Percentiles rank a stretch among this genome's conserved stretches.
These are phyloP conservation scores for Metschnikowia borealis DNA, from an alignment of 805 yeast genomes.

Conservation along the genomic window DNA sequence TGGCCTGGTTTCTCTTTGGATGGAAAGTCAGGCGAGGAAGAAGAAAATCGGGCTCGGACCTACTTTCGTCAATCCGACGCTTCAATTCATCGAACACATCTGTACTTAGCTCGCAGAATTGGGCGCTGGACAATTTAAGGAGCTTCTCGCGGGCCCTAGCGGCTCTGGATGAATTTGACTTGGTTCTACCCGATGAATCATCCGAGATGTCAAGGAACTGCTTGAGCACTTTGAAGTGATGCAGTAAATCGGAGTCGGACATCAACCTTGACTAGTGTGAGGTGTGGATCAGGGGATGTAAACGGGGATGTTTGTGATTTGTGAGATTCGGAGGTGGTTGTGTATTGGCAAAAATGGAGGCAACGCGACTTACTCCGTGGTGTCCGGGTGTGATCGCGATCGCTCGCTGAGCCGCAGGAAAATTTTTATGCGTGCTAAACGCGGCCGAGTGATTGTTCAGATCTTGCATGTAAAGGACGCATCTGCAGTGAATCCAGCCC, in stretches of 20 bases:
- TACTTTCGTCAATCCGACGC: constrained; percentile 64
- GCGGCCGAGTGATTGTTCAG: not conserved
- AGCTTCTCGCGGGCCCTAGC: constrained; percentile 83
- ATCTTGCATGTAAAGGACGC: not conserved
- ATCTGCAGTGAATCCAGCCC: too few species aligned
- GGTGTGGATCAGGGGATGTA: not conserved
- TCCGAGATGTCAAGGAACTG: constrained; percentile 49
- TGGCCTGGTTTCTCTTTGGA: constrained; percentile 91
- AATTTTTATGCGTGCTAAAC: not conserved
- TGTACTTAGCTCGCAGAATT: constrained; percentile 84
- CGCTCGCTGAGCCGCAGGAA: not conserved
- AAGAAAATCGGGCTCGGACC: constrained; percentile 58
- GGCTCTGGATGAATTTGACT: constrained; percentile 54
- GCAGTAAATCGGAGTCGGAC: constrained; percentile 31
- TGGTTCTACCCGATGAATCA: constrained; percentile 36
- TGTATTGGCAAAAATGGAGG: not conserved
- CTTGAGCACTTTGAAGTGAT: constrained; percentile 47
- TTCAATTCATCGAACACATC: constrained; percentile 92
- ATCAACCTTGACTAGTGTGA: constrained; percentile 2
- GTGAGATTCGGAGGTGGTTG: constrained; percentile 1
- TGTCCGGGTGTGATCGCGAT: not conserved
- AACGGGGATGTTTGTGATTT: not conserved
- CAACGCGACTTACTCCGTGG: constrained; percentile 1
- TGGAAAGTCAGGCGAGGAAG: constrained; percentile 74
- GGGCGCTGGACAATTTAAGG: constrained; percentile 72